phyloP scores from a whole-genome alignment of 441 rosid genomes.

The Erysimum cheiri region DNA sequence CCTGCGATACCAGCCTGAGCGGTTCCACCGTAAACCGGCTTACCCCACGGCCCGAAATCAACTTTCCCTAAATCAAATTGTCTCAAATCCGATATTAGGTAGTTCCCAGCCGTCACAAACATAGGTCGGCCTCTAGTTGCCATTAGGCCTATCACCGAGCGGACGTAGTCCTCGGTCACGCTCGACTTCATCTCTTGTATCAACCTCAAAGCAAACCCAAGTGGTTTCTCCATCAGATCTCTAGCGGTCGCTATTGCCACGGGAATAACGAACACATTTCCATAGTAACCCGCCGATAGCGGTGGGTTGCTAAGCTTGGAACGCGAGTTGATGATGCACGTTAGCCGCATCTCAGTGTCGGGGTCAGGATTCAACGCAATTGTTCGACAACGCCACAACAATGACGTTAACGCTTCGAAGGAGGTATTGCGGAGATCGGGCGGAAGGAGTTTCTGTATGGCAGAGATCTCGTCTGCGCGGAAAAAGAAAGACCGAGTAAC shows the following conservation, averaged over 20 bases:
- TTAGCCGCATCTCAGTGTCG: slow-evolving; percentile 50
- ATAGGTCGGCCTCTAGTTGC: slow-evolving; percentile 35
- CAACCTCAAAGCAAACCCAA: slow-evolving; percentile 47
- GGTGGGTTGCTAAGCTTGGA: slow-evolving; percentile 46
- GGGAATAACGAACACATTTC: slow-evolving; percentile 45
- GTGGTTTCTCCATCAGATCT: slow-evolving; percentile 42
- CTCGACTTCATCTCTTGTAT: slow-evolving; percentile 39
- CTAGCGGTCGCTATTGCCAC: slow-evolving; percentile 43
- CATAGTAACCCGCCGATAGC: slow-evolving; percentile 55
- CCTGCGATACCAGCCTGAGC: slow-evolving; percentile 36
- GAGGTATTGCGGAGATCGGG: slow-evolving; percentile 41
- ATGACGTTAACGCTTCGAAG: slow-evolving; percentile 56
- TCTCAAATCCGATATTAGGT: slow-evolving; percentile 37
- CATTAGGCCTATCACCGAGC: slow-evolving; percentile 43
- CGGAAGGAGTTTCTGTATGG: slow-evolving; percentile 43
- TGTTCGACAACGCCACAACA: slow-evolving; percentile 65
- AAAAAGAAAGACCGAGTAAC: slow-evolving; percentile 55
- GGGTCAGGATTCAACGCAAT: slow-evolving; percentile 53
- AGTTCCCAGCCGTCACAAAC: slow-evolving; percentile 22
- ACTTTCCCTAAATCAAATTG: slow-evolving; percentile 33
- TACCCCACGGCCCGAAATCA: slow-evolving; percentile 49
- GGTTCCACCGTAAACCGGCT: slow-evolving; percentile 44
- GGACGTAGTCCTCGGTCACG: slow-evolving; percentile 43
- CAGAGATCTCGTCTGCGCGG: slow-evolving; percentile 42
- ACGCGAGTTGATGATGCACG: slow-evolving; percentile 46